A percentile compares a stretch with the other conserved stretches of the same genome.
Evolutionary conservation across 352 stramenopile genomes (phyloP).

Genomic region (Thalassiosira hispida): DNA sequence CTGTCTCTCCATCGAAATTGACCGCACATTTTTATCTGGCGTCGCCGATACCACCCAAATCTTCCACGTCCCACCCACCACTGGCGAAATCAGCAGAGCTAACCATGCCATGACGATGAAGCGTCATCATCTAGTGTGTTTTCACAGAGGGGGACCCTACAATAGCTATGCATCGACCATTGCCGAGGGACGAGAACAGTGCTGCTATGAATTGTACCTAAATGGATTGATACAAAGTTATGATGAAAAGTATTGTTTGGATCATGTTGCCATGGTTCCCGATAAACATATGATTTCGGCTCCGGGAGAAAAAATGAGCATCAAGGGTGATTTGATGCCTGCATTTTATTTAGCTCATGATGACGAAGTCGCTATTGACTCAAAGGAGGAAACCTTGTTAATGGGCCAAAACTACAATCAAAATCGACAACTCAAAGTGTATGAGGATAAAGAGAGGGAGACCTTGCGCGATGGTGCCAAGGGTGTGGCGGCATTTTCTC

Average conservation of each 20-base stretch:
- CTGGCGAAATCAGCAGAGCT: not conserved
- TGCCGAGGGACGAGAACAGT: constrained; percentile 4
- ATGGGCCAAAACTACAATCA: constrained; percentile 14
- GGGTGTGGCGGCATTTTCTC: constrained; percentile 23
- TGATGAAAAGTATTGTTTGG: constrained; percentile 25
- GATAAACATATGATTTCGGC: not conserved
- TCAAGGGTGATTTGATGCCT: not conserved
- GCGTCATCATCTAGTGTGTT: constrained; percentile 41
- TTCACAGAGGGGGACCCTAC: constrained; percentile 5
- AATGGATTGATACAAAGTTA: constrained; percentile 6
- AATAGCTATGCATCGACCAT: not conserved
- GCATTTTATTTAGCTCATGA: constrained; percentile 4
- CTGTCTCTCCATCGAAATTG: too few species aligned
- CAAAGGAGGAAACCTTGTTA: too few species aligned
- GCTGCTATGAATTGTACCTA: constrained; percentile 34
- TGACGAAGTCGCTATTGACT: not conserved
- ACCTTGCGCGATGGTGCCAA: constrained; percentile 21
- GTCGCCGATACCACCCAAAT: constrained; percentile 27
- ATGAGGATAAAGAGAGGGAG: constrained; percentile 32
- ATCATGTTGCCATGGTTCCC: constrained; percentile 40
- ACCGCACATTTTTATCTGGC: constrained; percentile 26
- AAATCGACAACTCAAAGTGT: constrained; percentile 18
- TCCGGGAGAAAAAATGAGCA: not conserved
- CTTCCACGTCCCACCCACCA: not conserved
- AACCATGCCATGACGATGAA: too few species aligned